Evolutionary conservation across 1,284 basidiomycete species (phyloP), one percentile per base, ranked within the genome.

Genomic region (Ceratobasidium sp.): DNA sequence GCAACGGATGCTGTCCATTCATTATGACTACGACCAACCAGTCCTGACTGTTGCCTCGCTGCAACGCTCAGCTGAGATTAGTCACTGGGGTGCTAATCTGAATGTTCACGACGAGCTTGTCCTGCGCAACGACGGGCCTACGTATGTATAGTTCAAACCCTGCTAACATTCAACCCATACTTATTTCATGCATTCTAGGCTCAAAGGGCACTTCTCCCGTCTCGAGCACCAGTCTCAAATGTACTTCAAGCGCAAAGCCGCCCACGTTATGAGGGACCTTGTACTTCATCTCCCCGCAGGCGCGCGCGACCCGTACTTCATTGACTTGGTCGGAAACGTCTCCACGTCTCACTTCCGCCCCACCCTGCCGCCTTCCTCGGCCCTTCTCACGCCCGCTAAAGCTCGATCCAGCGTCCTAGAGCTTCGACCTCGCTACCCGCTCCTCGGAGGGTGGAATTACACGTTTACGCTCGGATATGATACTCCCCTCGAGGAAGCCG

Each of bases 371-470:
- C 64, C 63, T 16, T 64, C 75, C 43, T 53, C 72, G 54, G 65
- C 65, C 39, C 53, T 69, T 16, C 29, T 69, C 9, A 14, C 65
- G 4, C 49, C 65, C n/a, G 53, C 54, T 24, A 75, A 76, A 48
- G 49, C 65, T 19, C 74, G 56, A 31, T 87, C 84, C 79, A 92
- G 90, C 75, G 78, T 89, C 11, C 84, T 98, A 51, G 95, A 98
- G 79, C 81, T 99, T 58, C 87, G 86, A 58, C 97, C 98, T 0
- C 88, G 98, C 48, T 99, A 96, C 82, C 98, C 98, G 8, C 80
- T 99, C 31, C 83, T 98, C 76, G 98, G 98, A 37, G 96, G 97
- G 22, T 99, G 98, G 98, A 98, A 98, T 81, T 99, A 98, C 83
- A 89, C 86, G 53, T 99, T 97, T 83, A 95, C 92, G 5, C 86